Evolutionary conservation across 2,329 filamentous ascomycete genomes (phyloP), one percentile per base, ranked within the genome.

Genomic region (Decorospora gaudefroyi): DNA sequence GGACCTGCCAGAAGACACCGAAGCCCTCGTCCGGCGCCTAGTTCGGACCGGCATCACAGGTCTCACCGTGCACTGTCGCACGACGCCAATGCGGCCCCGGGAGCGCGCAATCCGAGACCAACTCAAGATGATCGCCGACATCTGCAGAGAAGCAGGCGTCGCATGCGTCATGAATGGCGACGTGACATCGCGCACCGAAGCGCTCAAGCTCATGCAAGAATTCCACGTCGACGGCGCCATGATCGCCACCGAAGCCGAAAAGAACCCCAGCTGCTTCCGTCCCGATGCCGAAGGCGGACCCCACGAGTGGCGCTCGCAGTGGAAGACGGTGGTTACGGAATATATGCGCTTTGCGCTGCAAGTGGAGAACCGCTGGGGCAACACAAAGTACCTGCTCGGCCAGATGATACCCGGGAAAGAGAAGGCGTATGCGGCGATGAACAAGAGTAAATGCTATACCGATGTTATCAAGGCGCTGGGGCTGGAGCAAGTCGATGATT

Each of bases 121-220:
- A 71, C 76, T 99, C 49, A 80, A 79, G 45, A 95, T 96, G 88
- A 79, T 99, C 32, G 86, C 82, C 1, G 76, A 83, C 4, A 78
- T 96, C 1, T 99, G 93, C 65, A 84, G 81, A 52, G 85, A 90
- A 54, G 85, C 85, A 8, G 92, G 92, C 18, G 90, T 99, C 2
- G 90, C 92, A 6, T 96, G 92, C 65, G 73, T 97, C 27, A 91
- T 97, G 84, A 99, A 99, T 64, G 93, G 93, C 33, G 93, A 99
- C 62, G 90, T 99, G 0, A 82, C 79, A 41, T 82, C 77, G 25
- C 82, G 88, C 41, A 86, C 89, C 36, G 77, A 95, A 46, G 92
- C 85, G 0, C 64, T 87, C 6, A 68, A 76, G 46, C 77, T 99
- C 5, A 85, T 90, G 49, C 62, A 80, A 17, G 86, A 96, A 67